Conservation (phyloP, 108 stramenopile genomes). For the Nitzschia sp. region DNA sequence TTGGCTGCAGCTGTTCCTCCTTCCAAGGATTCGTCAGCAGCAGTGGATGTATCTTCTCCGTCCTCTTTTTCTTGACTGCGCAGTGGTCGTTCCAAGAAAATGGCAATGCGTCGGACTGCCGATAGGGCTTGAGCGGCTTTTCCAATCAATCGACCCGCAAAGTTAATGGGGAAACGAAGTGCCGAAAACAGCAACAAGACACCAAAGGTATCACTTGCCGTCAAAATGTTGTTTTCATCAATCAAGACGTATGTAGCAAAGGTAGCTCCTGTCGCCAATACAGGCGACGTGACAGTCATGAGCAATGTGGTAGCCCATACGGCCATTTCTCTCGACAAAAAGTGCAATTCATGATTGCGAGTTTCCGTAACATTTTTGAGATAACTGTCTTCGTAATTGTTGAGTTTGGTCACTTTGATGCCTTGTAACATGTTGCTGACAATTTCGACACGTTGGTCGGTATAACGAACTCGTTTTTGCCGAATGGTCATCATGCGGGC, state of each 20-base stretch:
- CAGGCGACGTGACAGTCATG: slow-evolving; percentile 66
- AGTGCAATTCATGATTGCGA: slow-evolving; percentile 54
- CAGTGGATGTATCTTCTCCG: not conserved
- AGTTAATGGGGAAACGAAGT: slow-evolving; percentile 86
- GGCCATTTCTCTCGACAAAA: slow-evolving; percentile 62
- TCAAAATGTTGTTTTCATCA: slow-evolving; percentile 62
- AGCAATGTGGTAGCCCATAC: slow-evolving; percentile 73
- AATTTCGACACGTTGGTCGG: slow-evolving; percentile 78
- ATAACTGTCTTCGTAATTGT: slow-evolving; percentile 74
- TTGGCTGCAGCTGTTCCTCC: not conserved
- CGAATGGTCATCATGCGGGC: slow-evolving; percentile 66
- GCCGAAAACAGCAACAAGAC: slow-evolving; percentile 67
- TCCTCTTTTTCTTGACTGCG: not conserved
- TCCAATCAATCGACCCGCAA: slow-evolving; percentile 75
- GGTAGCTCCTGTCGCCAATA: slow-evolving; percentile 65
- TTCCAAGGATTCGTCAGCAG: not conserved
- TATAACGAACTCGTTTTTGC: slow-evolving; percentile 54
- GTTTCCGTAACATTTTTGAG: slow-evolving; percentile 42
- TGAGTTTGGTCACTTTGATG: slow-evolving; percentile 84
- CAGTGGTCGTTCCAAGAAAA: slow-evolving; percentile 61
- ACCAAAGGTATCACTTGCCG: slow-evolving; percentile 74
- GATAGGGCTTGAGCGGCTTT: slow-evolving; percentile 67
- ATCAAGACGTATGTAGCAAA: slow-evolving; percentile 68
- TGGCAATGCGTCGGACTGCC: slow-evolving; percentile 52
- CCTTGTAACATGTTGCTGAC: slow-evolving; percentile 74